Percentiles rank a stretch among this genome's conserved stretches.
Conservation (phyloP, 2,329 filamentous ascomycete genomes). For the Cryphonectria naterciae region DNA sequence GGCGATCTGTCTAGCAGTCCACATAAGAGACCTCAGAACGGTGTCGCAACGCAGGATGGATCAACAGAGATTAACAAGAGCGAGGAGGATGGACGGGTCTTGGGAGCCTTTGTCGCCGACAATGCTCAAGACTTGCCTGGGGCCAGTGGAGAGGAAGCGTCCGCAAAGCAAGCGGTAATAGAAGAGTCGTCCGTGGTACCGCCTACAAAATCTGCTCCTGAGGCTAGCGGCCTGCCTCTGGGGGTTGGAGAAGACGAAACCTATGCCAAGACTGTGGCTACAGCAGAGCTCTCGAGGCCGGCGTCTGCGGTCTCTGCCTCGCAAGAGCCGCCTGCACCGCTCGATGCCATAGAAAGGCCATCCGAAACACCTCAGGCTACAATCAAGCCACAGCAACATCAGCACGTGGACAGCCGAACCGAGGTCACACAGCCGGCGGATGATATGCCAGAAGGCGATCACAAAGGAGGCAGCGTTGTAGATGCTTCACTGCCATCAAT, state of each 20-base stretch:
- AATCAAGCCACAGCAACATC: constrained; percentile 28
- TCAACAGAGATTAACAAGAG: background rate
- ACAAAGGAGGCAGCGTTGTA: constrained; percentile 36
- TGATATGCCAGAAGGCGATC: background rate
- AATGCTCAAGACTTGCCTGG: background rate
- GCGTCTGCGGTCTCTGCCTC: background rate
- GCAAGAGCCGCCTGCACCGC: background rate
- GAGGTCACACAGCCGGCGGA: background rate
- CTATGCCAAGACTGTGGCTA: constrained; percentile 8
- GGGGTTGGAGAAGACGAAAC: constrained; percentile 6
- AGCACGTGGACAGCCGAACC: constrained; percentile 28
- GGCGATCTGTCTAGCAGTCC: constrained; percentile 24
- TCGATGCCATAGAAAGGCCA: constrained; percentile 11
- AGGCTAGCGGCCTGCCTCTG: background rate
- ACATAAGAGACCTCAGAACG: constrained; percentile 17
- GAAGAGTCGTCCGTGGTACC: constrained; percentile 11
- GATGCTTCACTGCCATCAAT: constrained; percentile 54
- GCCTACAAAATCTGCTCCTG: constrained; percentile 1
- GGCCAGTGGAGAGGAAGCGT: constrained; percentile 11
- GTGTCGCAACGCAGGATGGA: background rate
- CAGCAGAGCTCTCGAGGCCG: constrained; percentile 15
- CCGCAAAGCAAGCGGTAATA: constrained; percentile 8
- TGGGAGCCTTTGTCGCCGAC: background rate
- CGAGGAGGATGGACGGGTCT: background rate
- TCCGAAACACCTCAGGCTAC: constrained; percentile 25